These are phyloP conservation scores for Colletotrichum australisinense DNA, from an alignment of 2,329 filamentous ascomycete species.

Conservation along the genomic window DNA sequence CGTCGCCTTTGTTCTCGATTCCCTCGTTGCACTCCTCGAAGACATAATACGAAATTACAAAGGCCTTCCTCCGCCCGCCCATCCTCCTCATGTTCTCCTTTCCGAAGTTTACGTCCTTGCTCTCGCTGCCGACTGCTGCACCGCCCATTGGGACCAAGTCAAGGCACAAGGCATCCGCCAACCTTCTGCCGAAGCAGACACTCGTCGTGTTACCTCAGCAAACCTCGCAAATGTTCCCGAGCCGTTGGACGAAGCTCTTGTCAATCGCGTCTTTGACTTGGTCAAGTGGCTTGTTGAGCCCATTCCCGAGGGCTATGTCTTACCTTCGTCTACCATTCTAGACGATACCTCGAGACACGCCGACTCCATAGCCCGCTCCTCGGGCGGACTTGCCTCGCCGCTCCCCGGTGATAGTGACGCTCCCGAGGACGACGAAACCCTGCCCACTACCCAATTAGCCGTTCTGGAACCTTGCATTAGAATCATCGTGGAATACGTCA, in stretches of 20 bases:
- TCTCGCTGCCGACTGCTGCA: slow-evolving; percentile 73
- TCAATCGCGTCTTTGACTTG: slow-evolving; percentile 65
- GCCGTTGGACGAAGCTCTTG: slow-evolving; percentile 61
- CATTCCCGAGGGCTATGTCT: slow-evolving; percentile 65
- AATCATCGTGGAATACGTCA: slow-evolving; percentile 71
- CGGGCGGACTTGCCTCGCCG: slow-evolving; percentile 35
- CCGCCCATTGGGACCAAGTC: slow-evolving; percentile 66
- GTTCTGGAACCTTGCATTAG: slow-evolving; percentile 67
- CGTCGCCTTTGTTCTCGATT: slow-evolving; percentile 65
- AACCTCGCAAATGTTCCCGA: slow-evolving; percentile 44
- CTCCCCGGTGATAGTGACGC: slow-evolving; percentile 41
- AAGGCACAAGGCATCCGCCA: slow-evolving; percentile 40
- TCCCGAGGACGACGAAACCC: slow-evolving; percentile 47
- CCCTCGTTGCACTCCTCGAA: slow-evolving; percentile 68
- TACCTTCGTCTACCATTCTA: slow-evolving; percentile 68
- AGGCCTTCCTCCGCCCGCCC: slow-evolving; percentile 53
- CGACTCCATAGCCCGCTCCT: slow-evolving; percentile 11
- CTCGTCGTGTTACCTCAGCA: slow-evolving; percentile 36
- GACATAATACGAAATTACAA: slow-evolving; percentile 68
- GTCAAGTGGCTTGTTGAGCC: slow-evolving; percentile 69
- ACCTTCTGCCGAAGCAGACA: slow-evolving; percentile 22
- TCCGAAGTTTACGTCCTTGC: slow-evolving; percentile 75
- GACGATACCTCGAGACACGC: slow-evolving; percentile 58
- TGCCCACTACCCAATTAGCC: slow-evolving; percentile 48
- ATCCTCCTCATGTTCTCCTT: slow-evolving; percentile 69